Evolutionary conservation across 1,284 basidiomycete genomes (phyloP).

Genomic region (Sanghuangporus sanghuang): DNA sequence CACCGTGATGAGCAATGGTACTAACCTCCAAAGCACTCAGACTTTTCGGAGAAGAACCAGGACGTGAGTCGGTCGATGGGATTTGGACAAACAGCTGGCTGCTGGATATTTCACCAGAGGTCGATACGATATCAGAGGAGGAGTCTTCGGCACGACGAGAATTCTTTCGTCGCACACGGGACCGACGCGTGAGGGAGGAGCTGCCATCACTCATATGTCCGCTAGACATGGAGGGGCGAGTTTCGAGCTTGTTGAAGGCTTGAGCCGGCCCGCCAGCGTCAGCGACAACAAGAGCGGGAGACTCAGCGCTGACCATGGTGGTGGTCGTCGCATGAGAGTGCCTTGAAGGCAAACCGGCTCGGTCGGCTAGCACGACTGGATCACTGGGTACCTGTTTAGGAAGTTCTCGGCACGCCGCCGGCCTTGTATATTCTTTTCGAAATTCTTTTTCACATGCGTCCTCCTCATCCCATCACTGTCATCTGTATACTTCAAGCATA

Average conservation of each 20-base stretch:
- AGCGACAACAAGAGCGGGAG: slow-evolving; percentile 1
- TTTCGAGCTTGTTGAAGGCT: background rate
- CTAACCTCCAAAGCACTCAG: slow-evolving; percentile 3
- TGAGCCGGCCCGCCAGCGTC: slow-evolving; percentile 6
- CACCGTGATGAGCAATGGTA: background rate
- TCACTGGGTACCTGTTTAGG: background rate
- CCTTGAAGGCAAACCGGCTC: background rate
- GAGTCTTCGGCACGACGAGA: slow-evolving; percentile 10
- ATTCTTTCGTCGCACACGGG: slow-evolving; percentile 12
- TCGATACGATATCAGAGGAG: slow-evolving; percentile 14
- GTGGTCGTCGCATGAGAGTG: slow-evolving; percentile 13
- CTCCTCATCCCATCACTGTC: background rate
- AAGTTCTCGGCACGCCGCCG: background rate
- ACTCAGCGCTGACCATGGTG: slow-evolving; percentile 11
- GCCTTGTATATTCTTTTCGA: background rate
- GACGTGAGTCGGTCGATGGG: slow-evolving; percentile 1
- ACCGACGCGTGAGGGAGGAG: slow-evolving; percentile 10
- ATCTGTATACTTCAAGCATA: background rate
- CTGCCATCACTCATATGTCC: slow-evolving; percentile 6
- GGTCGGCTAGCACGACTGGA: background rate
- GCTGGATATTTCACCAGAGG: slow-evolving; percentile 15
- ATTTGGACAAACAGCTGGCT: slow-evolving; percentile 17
- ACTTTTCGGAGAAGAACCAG: slow-evolving; percentile 12
- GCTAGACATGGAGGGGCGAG: slow-evolving; percentile 1
- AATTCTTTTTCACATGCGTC: background rate